Evolutionary conservation across 1,139 yeast species (phyloP), one percentile per base, ranked within the genome.

Genomic region (Geotrichum australiense): DNA sequence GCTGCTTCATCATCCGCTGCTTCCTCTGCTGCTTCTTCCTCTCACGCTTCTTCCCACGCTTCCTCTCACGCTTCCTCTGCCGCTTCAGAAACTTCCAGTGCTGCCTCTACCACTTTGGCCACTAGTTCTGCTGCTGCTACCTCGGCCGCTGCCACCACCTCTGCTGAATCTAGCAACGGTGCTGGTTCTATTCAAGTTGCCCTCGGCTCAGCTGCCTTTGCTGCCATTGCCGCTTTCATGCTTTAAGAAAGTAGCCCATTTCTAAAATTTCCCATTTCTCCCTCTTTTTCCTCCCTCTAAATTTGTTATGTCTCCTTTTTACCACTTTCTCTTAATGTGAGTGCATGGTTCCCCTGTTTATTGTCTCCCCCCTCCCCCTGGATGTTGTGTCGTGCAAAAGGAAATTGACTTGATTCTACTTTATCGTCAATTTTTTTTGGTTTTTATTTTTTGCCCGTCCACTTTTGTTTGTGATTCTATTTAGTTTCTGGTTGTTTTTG

Each of bases 1-100:
- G 24, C 55, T 26, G 24, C 54, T 20, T 26, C 53, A 18, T 43
- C 35, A 7, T 24, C 36, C 29, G 4, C 39, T 15, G 18, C 36
- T 12, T 23, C 39, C 21, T 2, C 36, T 14, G 8, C 37, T 16
- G 15, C 37, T 28, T 30, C 39, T 19, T 12, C 36, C n/a, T 12
- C 34, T 10, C 8, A 29, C 16, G 25, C 40, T 29, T 3, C 39
- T 26, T 14, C 39, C 18, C 21, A 42, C 12, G 14, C 32, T n/a
- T 18, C 36, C 11, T 16, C 39, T 22, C 33, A 61, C 26, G 24
- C 61, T 19, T 26, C 54, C 21, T 33, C 55, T 27, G 43, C 37
- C 12, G 45, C 53, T 14, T 20, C 50, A 15, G 37, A 27, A 5
- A 24, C 46, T 30, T 19, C 51, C 19, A 34, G 29, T 11, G 26